A percentile compares a stretch with the other conserved stretches of the same genome.
Evolutionary conservation across 1,284 basidiomycete genomes (phyloP).

Genomic region (Ustilago shanxiensis): DNA sequence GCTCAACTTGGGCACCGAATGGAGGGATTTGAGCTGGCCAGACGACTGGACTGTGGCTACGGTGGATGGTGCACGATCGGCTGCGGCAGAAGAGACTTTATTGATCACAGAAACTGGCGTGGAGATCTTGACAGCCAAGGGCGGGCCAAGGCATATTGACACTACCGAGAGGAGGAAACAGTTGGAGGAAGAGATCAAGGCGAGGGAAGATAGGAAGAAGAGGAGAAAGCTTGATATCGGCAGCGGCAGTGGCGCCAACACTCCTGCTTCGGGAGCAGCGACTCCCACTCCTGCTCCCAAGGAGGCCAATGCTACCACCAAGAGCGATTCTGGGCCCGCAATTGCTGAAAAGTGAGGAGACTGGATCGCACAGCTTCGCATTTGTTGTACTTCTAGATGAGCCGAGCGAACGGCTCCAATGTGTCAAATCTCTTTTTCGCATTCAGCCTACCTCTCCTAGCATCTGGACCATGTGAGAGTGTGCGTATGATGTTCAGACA

Average conservation of each 20-base stretch:
- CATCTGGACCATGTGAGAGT: not conserved
- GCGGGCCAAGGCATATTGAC: conserved; percentile 60
- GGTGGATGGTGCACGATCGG: conserved; percentile 62
- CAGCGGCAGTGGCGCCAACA: conserved; percentile 14
- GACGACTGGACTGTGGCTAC: conserved; percentile 69
- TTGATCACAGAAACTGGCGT: conserved; percentile 67
- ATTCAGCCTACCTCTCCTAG: not conserved
- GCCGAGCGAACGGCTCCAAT: not conserved
- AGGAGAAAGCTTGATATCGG: conserved; percentile 39
- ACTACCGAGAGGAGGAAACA: conserved; percentile 60
- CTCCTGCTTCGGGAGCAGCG: conserved; percentile 33
- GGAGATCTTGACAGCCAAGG: conserved; percentile 68
- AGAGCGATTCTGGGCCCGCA: conserved; percentile 21
- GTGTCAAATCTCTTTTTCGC: not conserved
- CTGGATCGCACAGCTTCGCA: not conserved
- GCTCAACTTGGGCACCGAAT: conserved; percentile 63
- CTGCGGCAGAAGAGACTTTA: conserved; percentile 68
- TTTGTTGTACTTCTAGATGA: conserved; percentile 20
- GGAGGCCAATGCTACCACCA: conserved; percentile 39
- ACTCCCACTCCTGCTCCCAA: conserved; percentile 40
- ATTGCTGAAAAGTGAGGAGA: conserved; percentile 4
- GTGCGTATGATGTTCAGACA: not conserved
- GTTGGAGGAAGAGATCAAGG: conserved; percentile 39
- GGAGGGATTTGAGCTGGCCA: conserved; percentile 67
- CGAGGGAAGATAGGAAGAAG: conserved; percentile 47